A percentile compares a stretch with the other conserved stretches of the same genome.
Conservation (phyloP, 768 basidiomycete genomes). For the Holtermannia corniformis region DNA sequence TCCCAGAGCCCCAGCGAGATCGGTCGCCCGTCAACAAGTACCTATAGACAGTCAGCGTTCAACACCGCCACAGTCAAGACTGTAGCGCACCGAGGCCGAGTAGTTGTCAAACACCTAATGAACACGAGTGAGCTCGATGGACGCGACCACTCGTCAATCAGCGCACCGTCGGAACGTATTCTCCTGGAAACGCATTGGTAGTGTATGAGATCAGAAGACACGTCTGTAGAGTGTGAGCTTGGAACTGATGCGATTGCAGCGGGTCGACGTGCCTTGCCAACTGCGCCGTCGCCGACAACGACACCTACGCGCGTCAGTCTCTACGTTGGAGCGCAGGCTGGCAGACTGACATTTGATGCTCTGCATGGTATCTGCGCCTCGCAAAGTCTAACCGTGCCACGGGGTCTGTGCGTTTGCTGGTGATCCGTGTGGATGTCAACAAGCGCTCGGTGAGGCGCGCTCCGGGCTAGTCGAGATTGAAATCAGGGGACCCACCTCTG, state of each 20-base stretch:
- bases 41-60: too few species aligned
- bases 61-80: neutral
- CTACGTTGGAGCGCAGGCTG: neutral
- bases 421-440: too few species aligned
- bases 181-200: slow-evolving; percentile 92
- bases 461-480: too few species aligned
- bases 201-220: slow-evolving; percentile 94
- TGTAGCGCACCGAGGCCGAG: slow-evolving; percentile 11
- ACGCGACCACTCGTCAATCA: neutral
- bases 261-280: slow-evolving; percentile 34
- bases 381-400: too few species aligned
- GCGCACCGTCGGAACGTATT: slow-evolving; percentile 46
- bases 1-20: slow-evolving; percentile 98
- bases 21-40: slow-evolving; percentile 73
- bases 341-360: slow-evolving; percentile 18
- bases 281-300: slow-evolving; percentile 41
- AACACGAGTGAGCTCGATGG: neutral
- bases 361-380: too few species aligned
- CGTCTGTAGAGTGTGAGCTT: slow-evolving; percentile 48
- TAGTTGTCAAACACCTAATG: slow-evolving; percentile 33
- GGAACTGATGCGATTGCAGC: neutral
- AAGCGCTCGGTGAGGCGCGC: too few species aligned
- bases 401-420: too few species aligned
- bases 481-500: too few species aligned
- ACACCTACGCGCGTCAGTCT: slow-evolving; percentile 19